Evolutionary conservation across 306 rosid genomes (phyloP).

Genomic region (Trichosanthes cucumerina): DNA sequence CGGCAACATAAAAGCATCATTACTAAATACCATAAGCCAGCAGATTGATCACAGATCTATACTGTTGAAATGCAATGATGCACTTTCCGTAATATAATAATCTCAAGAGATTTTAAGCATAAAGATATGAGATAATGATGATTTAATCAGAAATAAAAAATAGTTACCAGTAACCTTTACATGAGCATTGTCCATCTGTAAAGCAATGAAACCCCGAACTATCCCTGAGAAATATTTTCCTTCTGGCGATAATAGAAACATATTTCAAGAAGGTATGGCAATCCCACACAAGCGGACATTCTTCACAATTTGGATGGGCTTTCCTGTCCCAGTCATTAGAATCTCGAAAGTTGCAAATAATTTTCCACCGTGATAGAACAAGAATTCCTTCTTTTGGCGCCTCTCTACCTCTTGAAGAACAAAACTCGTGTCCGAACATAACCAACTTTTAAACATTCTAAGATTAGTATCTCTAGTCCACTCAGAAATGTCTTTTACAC

Average conservation of each 20-base stretch:
- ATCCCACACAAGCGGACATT: conserved; percentile 80
- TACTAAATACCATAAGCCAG: background rate
- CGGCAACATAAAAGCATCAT: background rate
- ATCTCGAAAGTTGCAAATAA: conserved; percentile 67
- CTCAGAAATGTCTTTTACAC: conserved; percentile 60
- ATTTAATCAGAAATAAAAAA: background rate
- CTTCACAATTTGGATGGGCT: conserved; percentile 61
- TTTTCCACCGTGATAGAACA: conserved; percentile 62
- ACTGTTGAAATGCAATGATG: background rate
- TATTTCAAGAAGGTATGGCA: conserved; percentile 71
- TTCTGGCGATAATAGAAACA: conserved; percentile 51
- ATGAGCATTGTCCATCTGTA: conserved; percentile 65
- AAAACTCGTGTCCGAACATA: conserved; percentile 62
- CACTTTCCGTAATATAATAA: background rate
- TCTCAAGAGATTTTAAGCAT: background rate
- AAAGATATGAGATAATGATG: background rate
- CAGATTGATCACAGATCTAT: background rate
- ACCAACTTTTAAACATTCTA: conserved; percentile 71
- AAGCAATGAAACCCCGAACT: conserved; percentile 79
- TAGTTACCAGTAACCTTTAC: conserved; percentile 64
- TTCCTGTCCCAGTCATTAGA: conserved; percentile 47
- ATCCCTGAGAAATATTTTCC: conserved; percentile 58
- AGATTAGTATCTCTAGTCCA: conserved; percentile 62
- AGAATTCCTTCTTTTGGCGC: conserved; percentile 54
- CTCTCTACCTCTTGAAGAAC: conserved; percentile 89